A percentile compares a stretch with the other conserved stretches of the same genome.
phyloP scores from a whole-genome alignment of 2,329 filamentous ascomycete genomes.

The Colletotrichum karsti region DNA sequence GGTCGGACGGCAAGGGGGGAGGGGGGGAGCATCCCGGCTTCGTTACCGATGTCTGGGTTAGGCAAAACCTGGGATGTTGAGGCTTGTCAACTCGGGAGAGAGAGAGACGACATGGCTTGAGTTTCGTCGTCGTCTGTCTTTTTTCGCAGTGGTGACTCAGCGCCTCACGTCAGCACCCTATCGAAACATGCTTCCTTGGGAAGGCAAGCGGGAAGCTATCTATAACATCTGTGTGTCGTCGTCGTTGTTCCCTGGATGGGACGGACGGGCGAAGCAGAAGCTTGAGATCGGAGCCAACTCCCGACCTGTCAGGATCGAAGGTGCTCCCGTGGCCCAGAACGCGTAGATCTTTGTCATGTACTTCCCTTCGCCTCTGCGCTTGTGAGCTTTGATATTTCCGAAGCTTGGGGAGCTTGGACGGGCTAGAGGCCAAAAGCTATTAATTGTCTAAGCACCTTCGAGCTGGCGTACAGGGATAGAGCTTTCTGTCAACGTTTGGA shows the following conservation, averaged over 20 bases:
- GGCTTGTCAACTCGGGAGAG: background rate
- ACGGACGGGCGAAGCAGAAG: background rate
- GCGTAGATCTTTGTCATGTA: background rate
- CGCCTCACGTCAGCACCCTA: slow-evolving; percentile 20
- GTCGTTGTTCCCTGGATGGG: background rate
- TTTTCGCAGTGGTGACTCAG: slow-evolving; percentile 12
- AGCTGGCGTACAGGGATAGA: background rate
- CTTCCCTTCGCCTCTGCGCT: background rate
- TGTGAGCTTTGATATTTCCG: background rate
- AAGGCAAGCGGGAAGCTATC: too few species aligned
- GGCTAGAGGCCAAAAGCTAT: too few species aligned
- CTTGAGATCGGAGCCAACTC: background rate
- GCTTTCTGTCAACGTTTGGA: background rate
- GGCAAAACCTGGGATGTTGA: background rate
- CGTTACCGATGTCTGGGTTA: background rate
- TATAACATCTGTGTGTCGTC: too few species aligned
- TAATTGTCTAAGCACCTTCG: background rate
- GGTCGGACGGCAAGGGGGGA: too few species aligned
- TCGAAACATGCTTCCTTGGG: background rate
- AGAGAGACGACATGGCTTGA: background rate
- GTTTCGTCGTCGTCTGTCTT: background rate
- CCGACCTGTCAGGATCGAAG: background rate
- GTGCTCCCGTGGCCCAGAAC: background rate
- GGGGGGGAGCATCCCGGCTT: background rate
- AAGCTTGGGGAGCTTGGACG: background rate